Evolutionary conservation across 768 basidiomycete genomes (phyloP).

Genomic region (Amylocystis lapponica): DNA sequence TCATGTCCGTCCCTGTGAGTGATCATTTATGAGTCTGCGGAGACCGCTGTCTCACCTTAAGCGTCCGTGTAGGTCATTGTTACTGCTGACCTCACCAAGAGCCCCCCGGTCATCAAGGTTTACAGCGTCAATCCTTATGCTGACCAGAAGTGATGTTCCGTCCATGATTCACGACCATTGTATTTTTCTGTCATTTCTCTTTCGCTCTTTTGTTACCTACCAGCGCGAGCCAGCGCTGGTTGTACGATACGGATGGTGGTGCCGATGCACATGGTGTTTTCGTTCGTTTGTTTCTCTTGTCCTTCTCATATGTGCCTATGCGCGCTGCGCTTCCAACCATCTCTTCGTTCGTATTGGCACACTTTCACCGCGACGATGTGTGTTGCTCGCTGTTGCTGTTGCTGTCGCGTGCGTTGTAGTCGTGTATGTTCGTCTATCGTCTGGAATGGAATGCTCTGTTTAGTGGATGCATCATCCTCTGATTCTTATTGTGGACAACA

Average conservation of each 20-base stretch:
- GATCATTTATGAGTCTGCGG: no score
- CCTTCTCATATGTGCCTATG: neutral
- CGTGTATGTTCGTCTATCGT: no score
- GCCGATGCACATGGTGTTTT: constrained; percentile 1
- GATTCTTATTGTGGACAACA: no score
- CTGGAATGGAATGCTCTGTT: no score
- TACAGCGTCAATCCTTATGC: constrained; percentile 94
- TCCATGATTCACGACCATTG: no score
- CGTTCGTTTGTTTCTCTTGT: neutral
- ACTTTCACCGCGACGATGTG: no score
- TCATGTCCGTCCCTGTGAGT: constrained; percentile 90
- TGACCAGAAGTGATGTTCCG: constrained; percentile 29
- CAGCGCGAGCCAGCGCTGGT: constrained; percentile 6
- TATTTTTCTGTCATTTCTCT: constrained; percentile 1
- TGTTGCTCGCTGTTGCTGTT: no score
- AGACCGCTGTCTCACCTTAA: no score
- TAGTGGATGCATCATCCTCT: no score
- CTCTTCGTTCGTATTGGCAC: no score
- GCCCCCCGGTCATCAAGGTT: constrained; percentile 94
- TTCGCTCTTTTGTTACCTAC: constrained; percentile 1
- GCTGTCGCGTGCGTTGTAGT: no score
- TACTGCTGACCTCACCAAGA: constrained; percentile 92
- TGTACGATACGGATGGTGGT: constrained; percentile 15
- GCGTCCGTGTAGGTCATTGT: constrained; percentile 70
- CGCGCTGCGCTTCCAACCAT: neutral